Base-by-base conservation (phyloP, 768 basidiomycete species). In the Agrocybe chaxingu region DNA sequence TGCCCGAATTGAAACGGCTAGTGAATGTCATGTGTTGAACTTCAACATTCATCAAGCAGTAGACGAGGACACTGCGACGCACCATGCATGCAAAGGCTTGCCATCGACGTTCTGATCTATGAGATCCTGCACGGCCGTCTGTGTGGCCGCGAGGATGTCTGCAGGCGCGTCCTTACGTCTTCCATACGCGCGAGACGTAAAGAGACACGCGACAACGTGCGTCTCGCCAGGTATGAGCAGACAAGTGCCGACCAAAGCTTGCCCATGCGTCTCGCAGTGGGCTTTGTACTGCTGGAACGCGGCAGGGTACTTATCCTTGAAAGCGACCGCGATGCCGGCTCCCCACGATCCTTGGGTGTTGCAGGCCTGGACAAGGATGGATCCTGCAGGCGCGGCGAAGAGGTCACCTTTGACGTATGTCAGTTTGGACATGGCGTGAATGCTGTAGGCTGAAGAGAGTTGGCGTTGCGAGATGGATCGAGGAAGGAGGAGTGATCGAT, bases 1-100 rank as follows among this genome's bases (percentile, higher is more conserved):
- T 72, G 30, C 72, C 74, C 41, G 72, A 71, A 53, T 75, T 74
- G 54, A 75, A 70, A 8, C 70, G 72, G 48, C 72, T 75, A 45
- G 18, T 9, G 19, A 2, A 40, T 36, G 37, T 30, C n/a, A 45
- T 19, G 19, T 42, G 29, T 32, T 29, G 10, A 37, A 32, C 18
- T 32, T 10, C 16, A 18, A 18, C 18, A 13, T 36, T 31, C 9
- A 39, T 34, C 3, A 34, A 30, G 10, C 13, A 30, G 7, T 29
- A 35, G 32, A 24, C 5, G 24, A 24, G 5, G n/a, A 13, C 7
- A n/a, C 36, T 2, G 6, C 16, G 18, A 63, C 69, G 30, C 54
- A 74, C 72, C 74, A 76, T 8, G 70, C 66, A 58, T 75, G 71
- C 30, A 75, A 47, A 31, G 60, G 56, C 41, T 70, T 70, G 0